Base-by-base conservation (phyloP, 2,329 filamentous ascomycete genomes). In the Trichophyton simii region DNA sequence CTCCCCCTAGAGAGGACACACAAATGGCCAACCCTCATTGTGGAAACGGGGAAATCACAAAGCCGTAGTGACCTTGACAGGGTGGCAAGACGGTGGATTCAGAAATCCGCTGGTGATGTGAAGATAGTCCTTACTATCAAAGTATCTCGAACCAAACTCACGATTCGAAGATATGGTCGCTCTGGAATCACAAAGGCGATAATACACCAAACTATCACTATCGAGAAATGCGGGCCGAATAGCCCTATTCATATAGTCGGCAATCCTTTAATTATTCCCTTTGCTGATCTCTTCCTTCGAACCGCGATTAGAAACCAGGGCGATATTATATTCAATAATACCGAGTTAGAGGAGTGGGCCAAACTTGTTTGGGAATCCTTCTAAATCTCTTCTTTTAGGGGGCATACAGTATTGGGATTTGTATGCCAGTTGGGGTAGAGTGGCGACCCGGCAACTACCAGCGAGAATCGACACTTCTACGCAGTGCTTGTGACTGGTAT, bases 201-300 rank as follows among this genome's bases (percentile, higher is more conserved):
- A 7, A 20, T 60, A 18, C 52, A 20, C 22, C 48, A 61, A n/a
- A 36, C 38, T 7, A 42, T 46, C 15, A 44, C 34, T 13, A 25
- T 61, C 18, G 31, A 18, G 34, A 58, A 58, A 34, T 36, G 54
- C 46, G 25, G 52, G 31, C 36, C 36, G 60, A 50, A 36, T 6
- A 36, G 50, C 8, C 22, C 44, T 36, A 13, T 44, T 44, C 38
- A 20, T 20, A 34, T 61, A 44, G 25, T 36, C 9, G 52, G 41
- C 18, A 18, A 42, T 5, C 60, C 60, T 54, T 48, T 62, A 25
- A 38, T n/a, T n/a, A 62, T 62, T 42, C 60, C 60, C 13, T 62
- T 62, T 42, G 9, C 25, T 6, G 60, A 62, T 44, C 41, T 62
- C 9, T 62, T 62, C 42, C 60, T 62, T 38, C 38, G 42, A 25